Conservation (phyloP, 176 grass and related monocot species). For the Thalia dealbata region DNA sequence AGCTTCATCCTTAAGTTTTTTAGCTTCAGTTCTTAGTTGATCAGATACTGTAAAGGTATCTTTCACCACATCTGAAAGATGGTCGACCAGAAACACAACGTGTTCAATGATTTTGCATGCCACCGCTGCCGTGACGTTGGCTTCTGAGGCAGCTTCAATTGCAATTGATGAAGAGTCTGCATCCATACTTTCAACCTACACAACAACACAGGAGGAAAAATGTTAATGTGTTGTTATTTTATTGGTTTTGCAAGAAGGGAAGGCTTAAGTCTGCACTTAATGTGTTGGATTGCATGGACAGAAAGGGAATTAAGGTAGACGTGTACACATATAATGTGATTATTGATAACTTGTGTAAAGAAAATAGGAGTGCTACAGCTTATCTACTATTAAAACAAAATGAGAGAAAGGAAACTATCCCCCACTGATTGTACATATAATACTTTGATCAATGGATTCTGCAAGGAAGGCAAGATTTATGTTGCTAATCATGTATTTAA, state of each 20-base stretch:
- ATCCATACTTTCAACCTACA: too few species aligned
- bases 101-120: too few species aligned
- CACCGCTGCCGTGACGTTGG: too few species aligned
- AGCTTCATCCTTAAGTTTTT: too few species aligned
- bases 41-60: too few species aligned
- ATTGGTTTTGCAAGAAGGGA: conserved; percentile 75
- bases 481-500: conserved; percentile 43
- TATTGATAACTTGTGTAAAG: conserved; percentile 48
- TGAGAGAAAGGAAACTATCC: conserved; percentile 35
- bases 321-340: conserved; percentile 57
- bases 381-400: conserved; percentile 62
- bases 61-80: too few species aligned
- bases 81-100: too few species aligned
- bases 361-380: conserved; percentile 44
- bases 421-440: conserved; percentile 66
- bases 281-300: conserved; percentile 54
- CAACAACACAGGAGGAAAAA: too few species aligned
- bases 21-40: too few species aligned
- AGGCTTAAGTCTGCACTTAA: conserved; percentile 44
- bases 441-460: conserved; percentile 69
- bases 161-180: too few species aligned
- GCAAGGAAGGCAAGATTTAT: conserved; percentile 45
- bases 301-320: conserved; percentile 35
- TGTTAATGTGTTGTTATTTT: too few species aligned
- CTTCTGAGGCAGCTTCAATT: too few species aligned